Evolutionary conservation across 2,329 filamentous ascomycete species (phyloP).

Genomic region (Diaporthe aspalathi): DNA sequence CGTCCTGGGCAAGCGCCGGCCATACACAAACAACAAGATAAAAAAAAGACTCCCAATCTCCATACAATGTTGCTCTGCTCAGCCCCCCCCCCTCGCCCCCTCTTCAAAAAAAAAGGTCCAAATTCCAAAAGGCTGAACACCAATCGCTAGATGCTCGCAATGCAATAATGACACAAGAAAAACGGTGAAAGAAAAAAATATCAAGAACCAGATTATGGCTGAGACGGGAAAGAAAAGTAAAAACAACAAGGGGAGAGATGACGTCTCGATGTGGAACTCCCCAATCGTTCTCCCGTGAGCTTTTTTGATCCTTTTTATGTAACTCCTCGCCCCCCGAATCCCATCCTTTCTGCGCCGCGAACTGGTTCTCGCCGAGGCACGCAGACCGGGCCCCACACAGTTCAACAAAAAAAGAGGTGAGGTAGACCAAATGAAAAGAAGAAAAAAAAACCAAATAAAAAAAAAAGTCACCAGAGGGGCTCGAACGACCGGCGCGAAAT

Average conservation of each 20-base stretch:
- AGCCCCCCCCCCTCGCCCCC: conserved; percentile 11
- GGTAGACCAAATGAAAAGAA: background rate
- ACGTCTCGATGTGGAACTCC: conserved; percentile 7
- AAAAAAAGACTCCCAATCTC: conserved; percentile 15
- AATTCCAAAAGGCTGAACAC: conserved; percentile 17
- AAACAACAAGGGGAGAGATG: conserved; percentile 8
- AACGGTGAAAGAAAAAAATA: conserved; percentile 7
- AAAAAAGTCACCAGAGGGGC: too few species aligned
- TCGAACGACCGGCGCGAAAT: background rate
- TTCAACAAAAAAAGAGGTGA: background rate
- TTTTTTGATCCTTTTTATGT: conserved; percentile 32
- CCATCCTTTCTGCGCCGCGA: conserved; percentile 7
- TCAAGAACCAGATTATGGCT: conserved; percentile 6
- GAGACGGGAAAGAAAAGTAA: background rate
- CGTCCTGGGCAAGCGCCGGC: conserved; percentile 24
- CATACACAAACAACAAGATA: conserved; percentile 10
- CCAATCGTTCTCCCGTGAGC: background rate
- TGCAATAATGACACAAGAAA: conserved; percentile 29
- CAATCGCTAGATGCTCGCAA: conserved; percentile 36
- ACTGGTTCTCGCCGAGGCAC: conserved; percentile 24
- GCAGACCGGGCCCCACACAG: conserved; percentile 25
- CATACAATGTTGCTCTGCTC: conserved; percentile 22
- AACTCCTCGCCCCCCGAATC: conserved; percentile 13
- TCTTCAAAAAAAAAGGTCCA: background rate
- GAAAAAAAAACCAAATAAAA: too few species aligned